Conservation (phyloP, 1,284 basidiomycete species). For the Pisolithus thermaeus region DNA sequence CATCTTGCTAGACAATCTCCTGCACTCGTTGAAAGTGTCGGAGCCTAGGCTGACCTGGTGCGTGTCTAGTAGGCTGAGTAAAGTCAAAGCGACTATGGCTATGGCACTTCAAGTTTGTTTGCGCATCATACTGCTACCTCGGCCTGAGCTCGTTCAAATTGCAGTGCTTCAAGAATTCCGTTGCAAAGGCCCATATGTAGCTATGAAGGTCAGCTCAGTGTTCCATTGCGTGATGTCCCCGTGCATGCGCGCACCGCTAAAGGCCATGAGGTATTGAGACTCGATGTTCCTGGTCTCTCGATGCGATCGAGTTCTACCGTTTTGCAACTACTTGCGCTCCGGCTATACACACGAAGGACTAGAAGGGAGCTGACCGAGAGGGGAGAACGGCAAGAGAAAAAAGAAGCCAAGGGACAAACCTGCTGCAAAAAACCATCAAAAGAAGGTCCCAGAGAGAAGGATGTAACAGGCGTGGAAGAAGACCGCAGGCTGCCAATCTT, state of each 20-base stretch:
- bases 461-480: too few relatives aligned
- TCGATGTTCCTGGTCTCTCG: constrained; percentile 62
- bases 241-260: constrained; percentile 47
- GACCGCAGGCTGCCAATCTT: too few relatives aligned
- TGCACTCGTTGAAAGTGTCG: constrained; percentile 47
- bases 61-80: constrained; percentile 35
- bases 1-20: constrained; percentile 53
- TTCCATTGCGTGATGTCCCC: background rate
- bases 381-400: too few relatives aligned
- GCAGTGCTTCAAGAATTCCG: constrained; percentile 51
- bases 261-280: constrained; percentile 43
- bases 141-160: constrained; percentile 38
- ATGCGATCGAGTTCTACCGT: constrained; percentile 67
- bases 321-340: constrained; percentile 57
- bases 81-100: background rate
- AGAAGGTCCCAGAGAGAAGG: too few relatives aligned
- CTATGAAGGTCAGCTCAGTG: constrained; percentile 30
- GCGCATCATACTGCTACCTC: constrained; percentile 34
- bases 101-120: background rate
- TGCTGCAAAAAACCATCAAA: too few relatives aligned
- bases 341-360: constrained; percentile 5
- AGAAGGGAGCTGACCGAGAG: too few relatives aligned
- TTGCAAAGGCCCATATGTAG: constrained; percentile 52
- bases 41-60: constrained; percentile 45
- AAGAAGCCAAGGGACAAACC: too few relatives aligned